These are phyloP conservation scores for Biancaea sappan DNA, from an alignment of 306 rosid genomes.

Conservation along the genomic window DNA sequence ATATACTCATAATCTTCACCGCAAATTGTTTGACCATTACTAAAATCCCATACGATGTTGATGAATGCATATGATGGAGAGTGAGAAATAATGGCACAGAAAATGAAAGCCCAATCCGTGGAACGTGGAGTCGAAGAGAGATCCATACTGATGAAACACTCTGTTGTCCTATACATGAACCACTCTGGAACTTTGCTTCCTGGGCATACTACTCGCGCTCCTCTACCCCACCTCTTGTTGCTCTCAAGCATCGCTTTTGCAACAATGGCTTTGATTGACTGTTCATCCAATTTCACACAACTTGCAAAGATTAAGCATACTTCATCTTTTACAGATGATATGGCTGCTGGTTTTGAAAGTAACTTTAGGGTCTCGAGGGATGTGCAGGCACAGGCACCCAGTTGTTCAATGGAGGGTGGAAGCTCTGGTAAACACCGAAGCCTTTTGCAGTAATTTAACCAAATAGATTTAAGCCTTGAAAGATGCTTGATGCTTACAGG, in stretches of 20 bases:
- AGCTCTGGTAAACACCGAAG: not conserved
- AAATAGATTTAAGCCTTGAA: not conserved
- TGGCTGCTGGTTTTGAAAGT: not conserved
- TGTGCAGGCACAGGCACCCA: not conserved
- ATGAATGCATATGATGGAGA: not conserved
- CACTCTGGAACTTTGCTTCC: slow-evolving; percentile 13
- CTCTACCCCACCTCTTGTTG: too few relatives aligned
- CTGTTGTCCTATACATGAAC: not conserved
- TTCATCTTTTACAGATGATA: not conserved
- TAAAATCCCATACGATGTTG: not conserved
- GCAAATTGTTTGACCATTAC: not conserved
- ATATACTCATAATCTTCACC: too few relatives aligned
- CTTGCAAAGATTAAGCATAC: not conserved
- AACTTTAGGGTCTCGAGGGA: not conserved
- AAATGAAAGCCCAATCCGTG: not conserved
- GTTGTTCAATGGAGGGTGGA: not conserved
- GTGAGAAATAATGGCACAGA: not conserved
- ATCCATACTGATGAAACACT: not conserved
- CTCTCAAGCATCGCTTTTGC: not conserved
- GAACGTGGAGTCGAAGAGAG: not conserved
- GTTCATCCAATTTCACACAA: not conserved
- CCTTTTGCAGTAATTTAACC: not conserved
- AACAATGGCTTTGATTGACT: not conserved
- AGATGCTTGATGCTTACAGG: slow-evolving; percentile 1
- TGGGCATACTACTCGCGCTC: not conserved